Evolutionary conservation across 768 basidiomycete species (phyloP).

Genomic region (Suillus paluster): DNA sequence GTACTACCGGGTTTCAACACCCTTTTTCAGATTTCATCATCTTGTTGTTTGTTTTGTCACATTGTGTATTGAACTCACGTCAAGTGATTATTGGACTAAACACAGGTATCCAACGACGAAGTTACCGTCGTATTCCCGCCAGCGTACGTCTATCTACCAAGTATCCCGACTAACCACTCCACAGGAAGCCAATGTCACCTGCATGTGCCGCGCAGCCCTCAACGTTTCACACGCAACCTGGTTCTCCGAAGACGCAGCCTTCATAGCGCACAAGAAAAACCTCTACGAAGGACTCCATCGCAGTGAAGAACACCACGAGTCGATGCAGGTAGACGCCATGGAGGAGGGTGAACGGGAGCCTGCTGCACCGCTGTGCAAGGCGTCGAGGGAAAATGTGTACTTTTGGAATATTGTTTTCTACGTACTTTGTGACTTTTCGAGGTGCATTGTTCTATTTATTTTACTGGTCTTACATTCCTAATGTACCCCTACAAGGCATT

Average conservation of each 20-base stretch:
- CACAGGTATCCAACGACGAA: constrained; percentile 75
- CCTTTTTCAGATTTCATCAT: too few relatives aligned
- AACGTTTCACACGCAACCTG: constrained; percentile 98
- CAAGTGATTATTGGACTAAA: too few relatives aligned
- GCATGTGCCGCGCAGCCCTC: constrained; percentile 94
- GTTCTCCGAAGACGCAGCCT: constrained; percentile 92
- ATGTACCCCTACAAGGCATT: constrained; percentile 59
- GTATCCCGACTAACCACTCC: too few relatives aligned
- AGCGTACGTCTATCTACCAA: constrained; percentile 55
- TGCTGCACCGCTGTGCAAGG: constrained; percentile 28
- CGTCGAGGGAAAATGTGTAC: constrained; percentile 63
- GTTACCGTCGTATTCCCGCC: constrained; percentile 85
- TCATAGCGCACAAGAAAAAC: constrained; percentile 91
- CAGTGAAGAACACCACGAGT: constrained; percentile 97
- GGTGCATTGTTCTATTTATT: constrained; percentile 50
- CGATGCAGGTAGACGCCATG: constrained; percentile 49
- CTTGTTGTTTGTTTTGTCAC: too few relatives aligned
- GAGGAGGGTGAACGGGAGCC: constrained; percentile 33
- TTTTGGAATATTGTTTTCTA: constrained; percentile 93
- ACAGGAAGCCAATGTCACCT: constrained; percentile 86
- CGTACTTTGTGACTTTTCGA: constrained; percentile 83
- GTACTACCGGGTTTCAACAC: too few relatives aligned
- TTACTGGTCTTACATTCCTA: too few relatives aligned
- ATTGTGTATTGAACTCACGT: too few relatives aligned
- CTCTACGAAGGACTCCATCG: constrained; percentile 95